phyloP scores from a whole-genome alignment of 495 filamentous ascomycete genomes.

The Podospora tetraspora region DNA sequence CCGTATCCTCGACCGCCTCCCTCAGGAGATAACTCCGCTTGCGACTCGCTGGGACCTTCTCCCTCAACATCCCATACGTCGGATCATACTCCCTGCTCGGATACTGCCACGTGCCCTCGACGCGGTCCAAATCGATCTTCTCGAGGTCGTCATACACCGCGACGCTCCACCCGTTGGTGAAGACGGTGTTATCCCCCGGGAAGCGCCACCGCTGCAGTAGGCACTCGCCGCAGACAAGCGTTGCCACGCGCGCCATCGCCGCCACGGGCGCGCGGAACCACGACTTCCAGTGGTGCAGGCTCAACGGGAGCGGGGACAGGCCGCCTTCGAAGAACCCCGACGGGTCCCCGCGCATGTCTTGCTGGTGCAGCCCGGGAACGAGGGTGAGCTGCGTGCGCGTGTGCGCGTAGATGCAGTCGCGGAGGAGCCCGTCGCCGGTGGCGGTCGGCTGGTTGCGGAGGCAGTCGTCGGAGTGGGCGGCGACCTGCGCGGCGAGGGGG shows the following conservation, averaged over 20 bases:
- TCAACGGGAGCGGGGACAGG: constrained; percentile 47
- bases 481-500: constrained; percentile 52
- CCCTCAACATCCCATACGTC: constrained; percentile 49
- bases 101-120: constrained; percentile 60
- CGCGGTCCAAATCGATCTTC: constrained; percentile 47
- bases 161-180: constrained; percentile 60
- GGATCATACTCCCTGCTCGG: constrained; percentile 43
- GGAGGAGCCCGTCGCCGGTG: constrained; percentile 57
- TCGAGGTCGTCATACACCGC: constrained; percentile 47
- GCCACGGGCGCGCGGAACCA: constrained; percentile 47
- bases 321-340: constrained; percentile 62
- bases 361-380: constrained; percentile 56
- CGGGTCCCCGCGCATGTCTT: constrained; percentile 55
- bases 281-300: constrained; percentile 63
- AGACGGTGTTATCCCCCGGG: constrained; percentile 52
- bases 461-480: constrained; percentile 51
- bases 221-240: constrained; percentile 54
- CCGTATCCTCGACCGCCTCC: constrained; percentile 10
- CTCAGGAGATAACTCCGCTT: constrained; percentile 37
- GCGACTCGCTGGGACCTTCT: constrained; percentile 14
- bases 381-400: constrained; percentile 52
- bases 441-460: constrained; percentile 44
- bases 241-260: constrained; percentile 50
- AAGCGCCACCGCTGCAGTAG: constrained; percentile 61
- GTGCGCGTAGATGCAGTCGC: constrained; percentile 56